Evolutionary conservation across 2,329 filamentous ascomycete genomes (phyloP).

Genomic region (Colletotrichum paranaense): DNA sequence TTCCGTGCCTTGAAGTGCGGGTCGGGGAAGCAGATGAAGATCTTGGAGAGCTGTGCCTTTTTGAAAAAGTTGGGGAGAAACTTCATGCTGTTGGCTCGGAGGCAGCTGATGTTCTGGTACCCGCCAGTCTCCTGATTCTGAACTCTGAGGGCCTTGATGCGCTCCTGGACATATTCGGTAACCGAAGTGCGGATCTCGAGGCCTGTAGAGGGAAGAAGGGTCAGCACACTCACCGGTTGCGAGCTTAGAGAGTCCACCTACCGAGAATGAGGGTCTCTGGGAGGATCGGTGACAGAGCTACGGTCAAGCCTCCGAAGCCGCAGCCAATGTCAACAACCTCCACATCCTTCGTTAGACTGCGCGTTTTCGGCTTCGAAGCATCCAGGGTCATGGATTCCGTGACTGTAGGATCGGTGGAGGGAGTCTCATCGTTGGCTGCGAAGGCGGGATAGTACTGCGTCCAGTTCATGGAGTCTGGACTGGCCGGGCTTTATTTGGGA

Average conservation of each 20-base stretch:
- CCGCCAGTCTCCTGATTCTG: constrained; percentile 65
- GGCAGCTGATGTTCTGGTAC: constrained; percentile 89
- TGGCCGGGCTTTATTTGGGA: constrained; percentile 71
- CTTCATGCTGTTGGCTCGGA: constrained; percentile 98
- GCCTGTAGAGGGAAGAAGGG: constrained; percentile 58
- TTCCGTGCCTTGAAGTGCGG: constrained; percentile 98
- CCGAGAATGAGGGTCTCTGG: constrained; percentile 87
- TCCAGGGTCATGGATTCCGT: constrained; percentile 29
- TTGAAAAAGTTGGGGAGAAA: constrained; percentile 98
- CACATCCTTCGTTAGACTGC: constrained; percentile 71
- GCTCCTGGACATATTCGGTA: constrained; percentile 88
- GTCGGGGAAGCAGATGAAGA: constrained; percentile 98
- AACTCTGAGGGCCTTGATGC: constrained; percentile 82
- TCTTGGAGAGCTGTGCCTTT: constrained; percentile 83
- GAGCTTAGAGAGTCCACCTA: constrained; percentile 46
- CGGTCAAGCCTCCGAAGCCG: constrained; percentile 91
- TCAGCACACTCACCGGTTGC: constrained; percentile 28
- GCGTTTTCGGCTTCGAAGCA: constrained; percentile 44
- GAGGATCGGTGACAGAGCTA: constrained; percentile 84
- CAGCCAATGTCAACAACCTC: constrained; percentile 98
- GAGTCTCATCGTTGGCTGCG: constrained; percentile 51
- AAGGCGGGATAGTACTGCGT: constrained; percentile 83
- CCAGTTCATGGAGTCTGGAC: constrained; percentile 92
- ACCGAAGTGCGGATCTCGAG: constrained; percentile 95
- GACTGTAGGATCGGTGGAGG: background rate